These are phyloP conservation scores for Leccinum pallidistipes DNA, from an alignment of 1,284 basidiomycete genomes.

Conservation along the genomic window DNA sequence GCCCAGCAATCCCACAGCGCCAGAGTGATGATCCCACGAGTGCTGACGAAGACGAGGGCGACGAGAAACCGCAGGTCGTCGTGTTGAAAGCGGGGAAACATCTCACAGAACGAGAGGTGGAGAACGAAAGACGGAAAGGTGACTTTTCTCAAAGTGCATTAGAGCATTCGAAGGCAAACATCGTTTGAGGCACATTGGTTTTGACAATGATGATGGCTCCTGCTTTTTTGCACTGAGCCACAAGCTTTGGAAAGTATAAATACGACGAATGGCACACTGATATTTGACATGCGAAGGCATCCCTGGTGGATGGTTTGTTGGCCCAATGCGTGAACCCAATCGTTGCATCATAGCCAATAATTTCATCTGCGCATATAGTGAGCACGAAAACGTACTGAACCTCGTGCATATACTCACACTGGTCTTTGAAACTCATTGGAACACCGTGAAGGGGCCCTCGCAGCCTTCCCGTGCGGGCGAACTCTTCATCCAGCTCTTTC, in stretches of 20 bases:
- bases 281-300: conserved; percentile 54
- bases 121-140: conserved; percentile 78
- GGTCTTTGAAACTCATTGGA: conserved; percentile 77
- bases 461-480: conserved; percentile 55
- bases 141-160: conserved; percentile 75
- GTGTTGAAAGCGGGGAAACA: conserved; percentile 86
- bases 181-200: conserved; percentile 82
- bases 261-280: not conserved
- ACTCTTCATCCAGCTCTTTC: conserved; percentile 63
- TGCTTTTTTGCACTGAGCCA: conserved; percentile 44
- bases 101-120: conserved; percentile 70
- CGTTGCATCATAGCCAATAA: conserved; percentile 65
- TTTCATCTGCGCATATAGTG: conserved; percentile 44
- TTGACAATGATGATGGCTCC: conserved; percentile 63
- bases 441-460: conserved; percentile 81
- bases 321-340: conserved; percentile 75
- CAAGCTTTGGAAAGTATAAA: conserved; percentile 36
- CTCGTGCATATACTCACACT: conserved; percentile 42
- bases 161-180: conserved; percentile 85
- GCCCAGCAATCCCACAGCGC: conserved; percentile 70
- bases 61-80: conserved; percentile 84
- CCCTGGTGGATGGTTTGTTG: conserved; percentile 53
- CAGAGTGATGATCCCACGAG: conserved; percentile 73
- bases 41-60: conserved; percentile 70
- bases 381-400: not conserved